Evolutionary conservation across 148 eudicot species (phyloP).

Genomic region (Diospyros lotus): DNA sequence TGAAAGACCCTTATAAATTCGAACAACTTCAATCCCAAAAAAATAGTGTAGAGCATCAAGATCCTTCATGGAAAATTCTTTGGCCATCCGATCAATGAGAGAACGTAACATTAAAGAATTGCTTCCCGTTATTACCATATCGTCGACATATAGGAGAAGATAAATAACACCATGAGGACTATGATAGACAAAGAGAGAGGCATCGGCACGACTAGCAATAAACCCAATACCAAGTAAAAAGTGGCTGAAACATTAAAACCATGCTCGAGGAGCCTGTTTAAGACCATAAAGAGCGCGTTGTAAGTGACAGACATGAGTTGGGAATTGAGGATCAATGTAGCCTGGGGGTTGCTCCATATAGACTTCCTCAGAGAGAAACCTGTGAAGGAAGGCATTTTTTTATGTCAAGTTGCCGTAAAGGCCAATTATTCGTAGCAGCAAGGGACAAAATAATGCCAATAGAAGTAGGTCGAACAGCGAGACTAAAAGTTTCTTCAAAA

Average conservation of each 20-base stretch:
- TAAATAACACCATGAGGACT: not conserved
- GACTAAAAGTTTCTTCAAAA: not conserved
- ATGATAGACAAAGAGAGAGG: not conserved
- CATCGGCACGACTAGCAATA: not conserved
- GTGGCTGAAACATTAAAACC: not conserved
- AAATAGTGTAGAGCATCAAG: not conserved
- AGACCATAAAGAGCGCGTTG: not conserved
- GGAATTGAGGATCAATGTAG: not conserved
- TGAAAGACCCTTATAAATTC: not conserved
- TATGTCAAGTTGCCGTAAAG: not conserved
- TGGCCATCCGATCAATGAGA: not conserved
- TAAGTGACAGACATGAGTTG: not conserved
- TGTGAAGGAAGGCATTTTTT: conserved; percentile 3
- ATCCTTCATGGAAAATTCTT: not conserved
- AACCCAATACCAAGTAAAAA: not conserved
- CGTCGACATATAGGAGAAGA: not conserved
- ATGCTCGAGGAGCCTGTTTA: conserved; percentile 4
- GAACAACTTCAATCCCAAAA: not conserved
- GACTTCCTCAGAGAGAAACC: not conserved
- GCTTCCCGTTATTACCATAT: not conserved
- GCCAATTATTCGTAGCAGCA: not conserved
- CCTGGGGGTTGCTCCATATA: conserved; percentile 2
- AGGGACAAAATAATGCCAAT: not conserved
- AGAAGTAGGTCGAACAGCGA: not conserved
- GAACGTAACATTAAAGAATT: not conserved